phyloP scores from a whole-genome alignment of 140 eudicot genomes.

The Flaveria floridana region DNA sequence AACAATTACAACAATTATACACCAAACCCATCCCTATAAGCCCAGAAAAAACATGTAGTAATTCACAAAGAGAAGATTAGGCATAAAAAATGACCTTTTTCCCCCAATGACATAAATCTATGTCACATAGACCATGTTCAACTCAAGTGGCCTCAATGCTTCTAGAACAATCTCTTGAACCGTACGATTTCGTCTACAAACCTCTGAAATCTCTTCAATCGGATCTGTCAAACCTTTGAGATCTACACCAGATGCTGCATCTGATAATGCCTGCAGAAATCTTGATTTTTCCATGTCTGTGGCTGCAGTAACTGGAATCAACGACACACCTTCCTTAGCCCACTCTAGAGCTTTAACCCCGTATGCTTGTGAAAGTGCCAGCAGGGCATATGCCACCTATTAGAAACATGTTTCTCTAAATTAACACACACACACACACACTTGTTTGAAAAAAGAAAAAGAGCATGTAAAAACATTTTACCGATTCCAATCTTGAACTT shows the following conservation, averaged over 20 bases:
- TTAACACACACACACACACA: background rate
- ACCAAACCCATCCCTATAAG: conserved; percentile 36
- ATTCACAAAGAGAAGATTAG: conserved; percentile 28
- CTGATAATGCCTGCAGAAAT: conserved; percentile 75
- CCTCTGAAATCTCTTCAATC: conserved; percentile 93
- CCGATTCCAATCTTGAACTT: conserved; percentile 86
- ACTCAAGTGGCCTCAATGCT: conserved; percentile 87
- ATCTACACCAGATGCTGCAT: conserved; percentile 77
- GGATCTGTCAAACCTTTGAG: conserved; percentile 61
- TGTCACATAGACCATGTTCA: conserved; percentile 58
- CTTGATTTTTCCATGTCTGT: conserved; percentile 74
- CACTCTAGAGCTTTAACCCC: conserved; percentile 70
- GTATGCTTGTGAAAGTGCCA: conserved; percentile 75
- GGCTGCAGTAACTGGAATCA: conserved; percentile 78
- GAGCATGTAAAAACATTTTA: conserved; percentile 23
- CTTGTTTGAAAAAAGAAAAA: background rate
- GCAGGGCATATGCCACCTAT: conserved; percentile 82
- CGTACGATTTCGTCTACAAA: conserved; percentile 91
- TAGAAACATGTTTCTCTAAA: background rate
- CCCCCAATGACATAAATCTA: conserved; percentile 37
- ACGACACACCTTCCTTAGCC: conserved; percentile 75
- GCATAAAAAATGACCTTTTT: conserved; percentile 55
- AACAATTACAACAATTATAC: conserved; percentile 43
- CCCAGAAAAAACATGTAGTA: conserved; percentile 35
- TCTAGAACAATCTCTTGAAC: conserved; percentile 97